These are phyloP conservation scores for Diaporthe batatas DNA, from an alignment of 2,329 filamentous ascomycete species.

Conservation along the genomic window DNA sequence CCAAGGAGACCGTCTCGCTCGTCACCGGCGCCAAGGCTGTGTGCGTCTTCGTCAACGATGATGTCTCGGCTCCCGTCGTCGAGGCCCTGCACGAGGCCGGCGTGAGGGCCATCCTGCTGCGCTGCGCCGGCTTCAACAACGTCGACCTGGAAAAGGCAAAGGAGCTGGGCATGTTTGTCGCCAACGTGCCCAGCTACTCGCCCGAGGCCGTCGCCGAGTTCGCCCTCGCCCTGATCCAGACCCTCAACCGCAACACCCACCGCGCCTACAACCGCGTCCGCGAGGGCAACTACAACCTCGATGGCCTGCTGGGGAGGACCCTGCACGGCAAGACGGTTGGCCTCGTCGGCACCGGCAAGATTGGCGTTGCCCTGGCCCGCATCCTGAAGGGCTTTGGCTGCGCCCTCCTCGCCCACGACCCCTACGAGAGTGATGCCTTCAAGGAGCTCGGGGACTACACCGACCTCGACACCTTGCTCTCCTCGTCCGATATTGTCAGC, in stretches of 20 bases:
- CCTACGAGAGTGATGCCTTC: constrained; percentile 64
- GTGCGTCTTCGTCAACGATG: constrained; percentile 79
- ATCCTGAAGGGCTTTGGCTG: constrained; percentile 77
- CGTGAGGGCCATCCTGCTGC: constrained; percentile 71
- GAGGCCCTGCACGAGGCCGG: constrained; percentile 62
- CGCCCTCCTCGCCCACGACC: constrained; percentile 71
- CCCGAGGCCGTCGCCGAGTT: constrained; percentile 80
- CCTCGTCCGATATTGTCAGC: constrained; percentile 71
- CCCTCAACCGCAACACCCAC: constrained; percentile 76
- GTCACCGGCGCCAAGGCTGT: constrained; percentile 67
- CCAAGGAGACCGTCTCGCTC: constrained; percentile 67
- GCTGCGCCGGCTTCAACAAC: constrained; percentile 78
- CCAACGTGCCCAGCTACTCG: constrained; percentile 76
- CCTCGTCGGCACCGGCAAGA: constrained; percentile 74
- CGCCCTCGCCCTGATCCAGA: constrained; percentile 75
- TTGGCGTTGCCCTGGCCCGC: constrained; percentile 71
- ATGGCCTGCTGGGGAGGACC: constrained; percentile 73
- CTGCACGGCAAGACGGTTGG: constrained; percentile 76
- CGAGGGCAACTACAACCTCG: constrained; percentile 76
- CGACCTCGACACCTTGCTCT: constrained; percentile 67
- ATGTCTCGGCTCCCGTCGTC: constrained; percentile 64
- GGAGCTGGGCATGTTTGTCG: constrained; percentile 69
- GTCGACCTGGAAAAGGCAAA: constrained; percentile 71
- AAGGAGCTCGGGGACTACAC: constrained; percentile 64
- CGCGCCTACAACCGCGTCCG: constrained; percentile 77